phyloP scores from a whole-genome alignment of 2,329 filamentous ascomycete genomes.

The Keithomyces neogunnii region DNA sequence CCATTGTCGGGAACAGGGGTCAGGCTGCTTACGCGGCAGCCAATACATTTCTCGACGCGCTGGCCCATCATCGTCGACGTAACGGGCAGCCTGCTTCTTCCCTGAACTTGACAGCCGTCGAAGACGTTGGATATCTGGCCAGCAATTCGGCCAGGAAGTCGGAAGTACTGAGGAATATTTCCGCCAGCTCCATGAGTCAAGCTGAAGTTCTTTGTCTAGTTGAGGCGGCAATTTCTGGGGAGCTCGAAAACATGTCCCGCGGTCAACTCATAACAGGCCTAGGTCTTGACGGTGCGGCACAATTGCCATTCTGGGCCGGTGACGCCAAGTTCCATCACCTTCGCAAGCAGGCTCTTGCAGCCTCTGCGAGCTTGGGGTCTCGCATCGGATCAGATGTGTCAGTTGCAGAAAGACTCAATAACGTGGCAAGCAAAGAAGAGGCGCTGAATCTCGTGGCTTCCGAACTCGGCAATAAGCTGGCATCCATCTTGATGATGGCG shows the following conservation, averaged over 20 bases:
- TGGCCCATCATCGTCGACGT: constrained; percentile 23
- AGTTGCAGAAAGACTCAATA: constrained; percentile 12
- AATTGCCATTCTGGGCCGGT: constrained; percentile 43
- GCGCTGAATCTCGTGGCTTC: constrained; percentile 16
- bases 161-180: constrained; percentile 39
- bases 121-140: constrained; percentile 41
- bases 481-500: constrained; percentile 23
- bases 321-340: constrained; percentile 47
- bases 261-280: constrained; percentile 47
- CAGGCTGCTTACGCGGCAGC: constrained; percentile 45
- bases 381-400: constrained; percentile 7
- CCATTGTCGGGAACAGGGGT: constrained; percentile 41
- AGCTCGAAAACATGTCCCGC: constrained; percentile 30
- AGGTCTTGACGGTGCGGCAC: constrained; percentile 32
- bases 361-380: constrained; percentile 8
- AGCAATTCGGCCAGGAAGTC: constrained; percentile 29
- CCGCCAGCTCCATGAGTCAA: constrained; percentile 40
- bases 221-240: constrained; percentile 39
- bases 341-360: constrained; percentile 26
- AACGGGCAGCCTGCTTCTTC: not conserved
- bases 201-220: constrained; percentile 47
- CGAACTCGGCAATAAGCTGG: constrained; percentile 21
- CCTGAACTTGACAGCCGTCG: constrained; percentile 41
- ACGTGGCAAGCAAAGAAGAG: constrained; percentile 10
- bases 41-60: constrained; percentile 33